Conservation (phyloP, 805 yeast species). For the Yarrowia sp. region DNA sequence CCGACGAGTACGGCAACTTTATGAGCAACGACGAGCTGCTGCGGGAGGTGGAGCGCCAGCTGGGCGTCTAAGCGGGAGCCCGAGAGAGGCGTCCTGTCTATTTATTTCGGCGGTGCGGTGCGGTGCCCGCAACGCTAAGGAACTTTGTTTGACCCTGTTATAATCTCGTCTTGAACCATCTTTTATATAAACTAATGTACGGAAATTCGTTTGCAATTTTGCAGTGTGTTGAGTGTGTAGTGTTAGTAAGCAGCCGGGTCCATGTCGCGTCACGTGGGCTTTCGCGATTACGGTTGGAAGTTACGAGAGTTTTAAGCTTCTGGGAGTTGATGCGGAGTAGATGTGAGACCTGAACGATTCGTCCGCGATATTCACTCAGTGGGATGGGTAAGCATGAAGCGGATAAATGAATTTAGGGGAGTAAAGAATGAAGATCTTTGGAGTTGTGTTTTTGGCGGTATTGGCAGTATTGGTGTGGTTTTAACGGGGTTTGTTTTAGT, state of each 20-base stretch:
- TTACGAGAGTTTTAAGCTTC: background rate
- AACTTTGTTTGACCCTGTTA: slow-evolving; percentile 13
- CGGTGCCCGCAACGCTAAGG: slow-evolving; percentile 3
- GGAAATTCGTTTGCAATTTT: slow-evolving; percentile 17
- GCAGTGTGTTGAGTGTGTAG: too few species aligned
- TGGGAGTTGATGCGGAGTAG: background rate
- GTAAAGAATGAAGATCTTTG: background rate
- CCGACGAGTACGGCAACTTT: slow-evolving; percentile 24
- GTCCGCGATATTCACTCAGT: slow-evolving; percentile 7
- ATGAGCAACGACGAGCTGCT: slow-evolving; percentile 29
- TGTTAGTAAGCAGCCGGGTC: background rate
- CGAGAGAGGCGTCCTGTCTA: background rate
- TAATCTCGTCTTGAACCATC: slow-evolving; percentile 30
- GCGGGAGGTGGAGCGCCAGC: slow-evolving; percentile 24
- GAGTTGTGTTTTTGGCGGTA: background rate
- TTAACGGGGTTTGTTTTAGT: too few species aligned
- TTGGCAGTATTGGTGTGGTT: too few species aligned
- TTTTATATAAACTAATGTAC: slow-evolving; percentile 31
- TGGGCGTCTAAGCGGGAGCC: background rate
- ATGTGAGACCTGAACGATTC: background rate
- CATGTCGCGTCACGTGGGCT: background rate
- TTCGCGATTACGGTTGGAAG: background rate
- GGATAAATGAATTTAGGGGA: background rate
- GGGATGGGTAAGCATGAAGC: background rate
- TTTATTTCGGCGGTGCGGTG: too few species aligned